These are phyloP conservation scores for Ceratocystis huliohia DNA, from an alignment of 2,329 filamentous ascomycete species.

Conservation along the genomic window DNA sequence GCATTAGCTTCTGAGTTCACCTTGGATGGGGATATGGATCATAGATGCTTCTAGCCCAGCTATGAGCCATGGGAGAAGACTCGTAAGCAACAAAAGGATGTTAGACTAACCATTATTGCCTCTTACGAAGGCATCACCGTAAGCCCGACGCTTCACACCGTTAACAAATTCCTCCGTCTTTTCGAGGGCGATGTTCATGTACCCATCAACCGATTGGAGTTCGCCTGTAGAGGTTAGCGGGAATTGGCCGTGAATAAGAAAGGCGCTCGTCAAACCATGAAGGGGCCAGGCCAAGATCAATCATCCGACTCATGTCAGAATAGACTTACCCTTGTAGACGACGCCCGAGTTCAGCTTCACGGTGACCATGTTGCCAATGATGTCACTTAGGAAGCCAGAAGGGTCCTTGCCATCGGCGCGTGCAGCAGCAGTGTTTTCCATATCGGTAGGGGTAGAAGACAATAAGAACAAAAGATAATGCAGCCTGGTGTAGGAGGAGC, in stretches of 20 bases:
- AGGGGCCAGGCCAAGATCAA: not conserved
- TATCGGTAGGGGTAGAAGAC: conserved; percentile 28
- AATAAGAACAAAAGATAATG: not conserved
- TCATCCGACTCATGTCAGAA: not conserved
- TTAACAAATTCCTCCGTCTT: conserved; percentile 88
- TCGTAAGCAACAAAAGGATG: not conserved
- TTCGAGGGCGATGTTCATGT: conserved; percentile 99
- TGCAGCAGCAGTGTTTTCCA: conserved; percentile 58
- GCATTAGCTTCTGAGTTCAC: not conserved
- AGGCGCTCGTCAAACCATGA: not conserved
- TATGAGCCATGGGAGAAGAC: not conserved
- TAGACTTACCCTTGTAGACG: conserved; percentile 72
- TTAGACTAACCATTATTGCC: conserved; percentile 72
- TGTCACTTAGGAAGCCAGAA: conserved; percentile 82
- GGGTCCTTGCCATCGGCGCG: conserved; percentile 76
- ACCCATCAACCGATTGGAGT: conserved; percentile 91
- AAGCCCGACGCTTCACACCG: conserved; percentile 66
- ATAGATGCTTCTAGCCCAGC: not conserved
- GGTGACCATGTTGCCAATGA: conserved; percentile 85
- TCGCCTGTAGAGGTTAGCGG: conserved; percentile 48
- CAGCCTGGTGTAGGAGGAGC: not conserved
- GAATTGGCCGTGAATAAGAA: not conserved
- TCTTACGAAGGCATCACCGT: conserved; percentile 89
- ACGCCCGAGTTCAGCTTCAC: conserved; percentile 99
- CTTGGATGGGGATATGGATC: not conserved